These are phyloP conservation scores for Tetrapisispora fleetii DNA, from an alignment of 805 yeast species.

Conservation along the genomic window DNA sequence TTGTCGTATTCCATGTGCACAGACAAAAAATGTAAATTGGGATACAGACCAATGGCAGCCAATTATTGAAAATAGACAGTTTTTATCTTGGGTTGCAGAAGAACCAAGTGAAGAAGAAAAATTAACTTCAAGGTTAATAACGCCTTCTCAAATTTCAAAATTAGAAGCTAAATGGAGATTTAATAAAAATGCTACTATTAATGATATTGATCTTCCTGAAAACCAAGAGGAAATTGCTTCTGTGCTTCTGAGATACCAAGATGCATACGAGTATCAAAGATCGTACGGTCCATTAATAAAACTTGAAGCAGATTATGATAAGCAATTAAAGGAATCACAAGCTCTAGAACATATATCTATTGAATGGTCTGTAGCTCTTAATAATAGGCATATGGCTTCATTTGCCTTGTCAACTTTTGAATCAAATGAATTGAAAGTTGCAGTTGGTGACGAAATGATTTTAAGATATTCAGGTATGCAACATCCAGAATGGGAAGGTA, in stretches of 20 bases:
- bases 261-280: constrained; percentile 78
- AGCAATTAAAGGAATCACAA: constrained; percentile 62
- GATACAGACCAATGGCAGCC: constrained; percentile 84
- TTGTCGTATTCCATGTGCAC: constrained; percentile 85
- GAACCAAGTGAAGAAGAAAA: constrained; percentile 57
- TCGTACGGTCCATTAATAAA: constrained; percentile 77
- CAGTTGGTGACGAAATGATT: constrained; percentile 77
- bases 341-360: constrained; percentile 64
- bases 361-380: constrained; percentile 61
- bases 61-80: constrained; percentile 65
- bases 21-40: constrained; percentile 68
- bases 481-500: constrained; percentile 59
- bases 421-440: constrained; percentile 51
- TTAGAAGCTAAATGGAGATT: constrained; percentile 77
- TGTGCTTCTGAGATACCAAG: constrained; percentile 63
- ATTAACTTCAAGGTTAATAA: constrained; percentile 44
- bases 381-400: constrained; percentile 56
- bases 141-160: constrained; percentile 54
- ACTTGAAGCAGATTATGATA: constrained; percentile 74
- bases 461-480: constrained; percentile 51
- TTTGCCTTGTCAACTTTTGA: constrained; percentile 64
- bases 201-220: constrained; percentile 47
- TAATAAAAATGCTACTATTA: constrained; percentile 60
- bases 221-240: constrained; percentile 56
- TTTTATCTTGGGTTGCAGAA: constrained; percentile 74